A percentile compares a stretch with the other conserved stretches of the same genome.
These are phyloP conservation scores for Posidonia australis DNA, from an alignment of 106 monocot genomes.

Conservation along the genomic window DNA sequence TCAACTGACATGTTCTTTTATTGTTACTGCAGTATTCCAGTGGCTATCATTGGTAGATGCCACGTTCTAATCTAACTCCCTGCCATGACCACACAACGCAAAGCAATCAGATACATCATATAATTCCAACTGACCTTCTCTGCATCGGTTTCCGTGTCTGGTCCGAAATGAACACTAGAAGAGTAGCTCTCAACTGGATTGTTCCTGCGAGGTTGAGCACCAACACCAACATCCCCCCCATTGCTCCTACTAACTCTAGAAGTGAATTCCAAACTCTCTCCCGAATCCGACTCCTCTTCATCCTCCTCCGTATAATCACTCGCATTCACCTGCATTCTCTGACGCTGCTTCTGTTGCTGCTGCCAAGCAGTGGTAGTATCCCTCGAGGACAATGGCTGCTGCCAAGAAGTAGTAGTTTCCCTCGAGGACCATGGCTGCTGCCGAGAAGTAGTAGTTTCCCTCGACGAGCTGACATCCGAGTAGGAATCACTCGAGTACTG, in stretches of 20 bases:
- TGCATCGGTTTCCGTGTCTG: conserved; percentile 5
- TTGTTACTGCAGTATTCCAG: too few relatives aligned
- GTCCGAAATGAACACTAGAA: conserved; percentile 11
- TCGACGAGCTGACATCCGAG: conserved; percentile 68
- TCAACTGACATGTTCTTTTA: too few relatives aligned
- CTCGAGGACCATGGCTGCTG: not conserved
- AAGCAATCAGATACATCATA: not conserved
- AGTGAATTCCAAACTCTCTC: conserved; percentile 41
- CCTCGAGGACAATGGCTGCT: too few relatives aligned
- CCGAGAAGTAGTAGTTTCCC: conserved; percentile 15
- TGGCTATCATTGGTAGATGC: too few relatives aligned
- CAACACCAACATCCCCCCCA: not conserved
- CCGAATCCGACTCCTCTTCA: conserved; percentile 63
- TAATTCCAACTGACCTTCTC: conserved; percentile 7
- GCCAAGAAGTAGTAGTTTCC: too few relatives aligned
- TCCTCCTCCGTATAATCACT: conserved; percentile 42
- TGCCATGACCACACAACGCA: not conserved
- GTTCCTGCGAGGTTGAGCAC: not conserved
- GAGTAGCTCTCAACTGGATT: conserved; percentile 15
- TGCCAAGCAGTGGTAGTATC: too few relatives aligned
- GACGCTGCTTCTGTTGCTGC: conserved; percentile 16
- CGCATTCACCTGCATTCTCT: conserved; percentile 17
- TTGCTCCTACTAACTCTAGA: conserved; percentile 8
- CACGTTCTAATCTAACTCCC: too few relatives aligned
- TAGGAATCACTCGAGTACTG: conserved; percentile 54